phyloP scores from a whole-genome alignment of 345 rosid species.

The Nasturtium officinale region DNA sequence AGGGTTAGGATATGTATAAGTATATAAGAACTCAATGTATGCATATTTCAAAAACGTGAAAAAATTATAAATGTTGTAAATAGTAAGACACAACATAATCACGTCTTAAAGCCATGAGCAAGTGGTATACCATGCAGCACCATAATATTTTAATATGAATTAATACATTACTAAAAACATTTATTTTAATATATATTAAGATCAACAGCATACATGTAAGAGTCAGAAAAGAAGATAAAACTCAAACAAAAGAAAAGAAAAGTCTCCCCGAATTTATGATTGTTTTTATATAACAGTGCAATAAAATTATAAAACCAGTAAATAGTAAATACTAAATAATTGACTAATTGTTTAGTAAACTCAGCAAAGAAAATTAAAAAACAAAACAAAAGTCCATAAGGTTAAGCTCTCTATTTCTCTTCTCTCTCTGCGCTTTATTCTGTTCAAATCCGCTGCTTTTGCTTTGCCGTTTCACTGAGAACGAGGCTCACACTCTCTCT shows the following conservation, averaged over 20 bases:
- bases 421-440: slow-evolving; percentile 71
- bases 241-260: background rate
- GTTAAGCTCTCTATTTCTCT: slow-evolving; percentile 30
- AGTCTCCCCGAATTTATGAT: background rate
- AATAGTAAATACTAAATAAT: background rate
- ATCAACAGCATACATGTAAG: background rate
- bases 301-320: too few species aligned
- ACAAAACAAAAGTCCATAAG: background rate
- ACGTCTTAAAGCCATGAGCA: too few species aligned
- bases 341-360: background rate
- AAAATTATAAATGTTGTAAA: background rate
- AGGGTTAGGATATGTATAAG: too few species aligned
- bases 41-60: background rate
- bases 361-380: background rate
- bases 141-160: background rate
- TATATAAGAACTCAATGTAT: too few species aligned
- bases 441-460: slow-evolving; percentile 64
- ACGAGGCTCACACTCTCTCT: slow-evolving; percentile 64
- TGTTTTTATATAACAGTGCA: background rate
- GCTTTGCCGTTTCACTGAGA: slow-evolving; percentile 76
- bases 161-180: background rate
- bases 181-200: background rate
- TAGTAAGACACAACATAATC: background rate
- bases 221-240: background rate
- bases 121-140: background rate